phyloP scores from a whole-genome alignment of 1,284 basidiomycete genomes.

The Fomes fomentarius region DNA sequence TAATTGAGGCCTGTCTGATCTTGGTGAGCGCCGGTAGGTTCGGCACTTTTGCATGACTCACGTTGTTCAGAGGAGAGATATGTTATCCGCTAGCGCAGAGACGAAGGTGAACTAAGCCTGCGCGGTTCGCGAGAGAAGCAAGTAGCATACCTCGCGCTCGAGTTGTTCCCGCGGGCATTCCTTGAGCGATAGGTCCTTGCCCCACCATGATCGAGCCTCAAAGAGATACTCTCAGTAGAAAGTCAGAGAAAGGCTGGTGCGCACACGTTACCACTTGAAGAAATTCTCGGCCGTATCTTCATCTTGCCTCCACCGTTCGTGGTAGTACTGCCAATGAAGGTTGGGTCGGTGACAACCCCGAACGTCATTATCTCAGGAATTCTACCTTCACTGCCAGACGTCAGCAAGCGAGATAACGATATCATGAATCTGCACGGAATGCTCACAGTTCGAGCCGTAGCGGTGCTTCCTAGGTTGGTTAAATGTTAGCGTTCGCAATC shows the following conservation, averaged over 20 bases:
- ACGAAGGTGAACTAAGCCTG: not conserved
- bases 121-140: not conserved
- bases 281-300: conserved; percentile 72
- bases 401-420: not conserved
- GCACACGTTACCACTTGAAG: conserved; percentile 64
- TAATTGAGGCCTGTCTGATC: conserved; percentile 61
- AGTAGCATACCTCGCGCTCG: conserved; percentile 58
- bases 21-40: not conserved
- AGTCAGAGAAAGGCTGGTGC: not conserved
- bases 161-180: conserved; percentile 71
- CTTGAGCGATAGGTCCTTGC: conserved; percentile 64
- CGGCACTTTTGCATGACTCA: conserved; percentile 24
- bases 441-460: conserved; percentile 66
- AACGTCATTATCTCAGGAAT: not conserved
- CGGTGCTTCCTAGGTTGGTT: conserved; percentile 55
- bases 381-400: conserved; percentile 26
- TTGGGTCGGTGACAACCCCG: conserved; percentile 1
- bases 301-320: conserved; percentile 63
- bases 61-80: conserved; percentile 74
- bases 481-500: not conserved
- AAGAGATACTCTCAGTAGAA: not conserved
- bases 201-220: conserved; percentile 75
- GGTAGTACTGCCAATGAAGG: conserved; percentile 61
- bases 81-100: conserved; percentile 39
- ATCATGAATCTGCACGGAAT: not conserved